Conservation (phyloP, 305 asterid species). For the Fraxinus angustifolia region DNA sequence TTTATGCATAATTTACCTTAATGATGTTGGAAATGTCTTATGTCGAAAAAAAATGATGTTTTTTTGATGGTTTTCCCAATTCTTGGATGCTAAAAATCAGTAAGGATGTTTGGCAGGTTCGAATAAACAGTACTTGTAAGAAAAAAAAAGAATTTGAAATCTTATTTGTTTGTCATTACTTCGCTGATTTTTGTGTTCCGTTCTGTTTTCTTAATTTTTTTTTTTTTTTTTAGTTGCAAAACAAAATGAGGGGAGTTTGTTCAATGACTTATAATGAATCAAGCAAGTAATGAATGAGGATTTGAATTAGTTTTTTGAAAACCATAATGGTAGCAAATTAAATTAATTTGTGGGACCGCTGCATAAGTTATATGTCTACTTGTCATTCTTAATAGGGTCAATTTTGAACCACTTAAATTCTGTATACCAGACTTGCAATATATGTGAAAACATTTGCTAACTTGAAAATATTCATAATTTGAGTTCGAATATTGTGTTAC, state of each 20-base stretch:
- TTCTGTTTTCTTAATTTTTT: neutral
- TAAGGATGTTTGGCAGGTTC: neutral
- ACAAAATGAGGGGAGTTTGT: neutral
- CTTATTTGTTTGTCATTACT: neutral
- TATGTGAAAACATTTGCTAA: neutral
- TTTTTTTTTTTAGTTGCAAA: neutral
- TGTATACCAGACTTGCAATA: neutral
- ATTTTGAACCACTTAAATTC: neutral
- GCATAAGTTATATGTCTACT: neutral
- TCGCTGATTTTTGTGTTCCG: no score
- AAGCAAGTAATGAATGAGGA: neutral
- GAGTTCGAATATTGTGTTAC: neutral
- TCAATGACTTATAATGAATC: neutral
- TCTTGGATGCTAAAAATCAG: neutral
- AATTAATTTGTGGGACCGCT: neutral
- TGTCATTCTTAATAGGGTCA: neutral
- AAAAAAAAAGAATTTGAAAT: no score
- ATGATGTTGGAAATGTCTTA: neutral
- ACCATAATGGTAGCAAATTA: neutral
- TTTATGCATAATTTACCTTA: neutral
- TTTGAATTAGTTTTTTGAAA: neutral
- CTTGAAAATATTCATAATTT: neutral
- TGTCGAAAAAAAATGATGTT: neutral
- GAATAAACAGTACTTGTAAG: neutral
- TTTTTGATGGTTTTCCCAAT: neutral